Evolutionary conservation across 2,329 filamentous ascomycete species (phyloP).

Genomic region (Nannizzia gypsea): DNA sequence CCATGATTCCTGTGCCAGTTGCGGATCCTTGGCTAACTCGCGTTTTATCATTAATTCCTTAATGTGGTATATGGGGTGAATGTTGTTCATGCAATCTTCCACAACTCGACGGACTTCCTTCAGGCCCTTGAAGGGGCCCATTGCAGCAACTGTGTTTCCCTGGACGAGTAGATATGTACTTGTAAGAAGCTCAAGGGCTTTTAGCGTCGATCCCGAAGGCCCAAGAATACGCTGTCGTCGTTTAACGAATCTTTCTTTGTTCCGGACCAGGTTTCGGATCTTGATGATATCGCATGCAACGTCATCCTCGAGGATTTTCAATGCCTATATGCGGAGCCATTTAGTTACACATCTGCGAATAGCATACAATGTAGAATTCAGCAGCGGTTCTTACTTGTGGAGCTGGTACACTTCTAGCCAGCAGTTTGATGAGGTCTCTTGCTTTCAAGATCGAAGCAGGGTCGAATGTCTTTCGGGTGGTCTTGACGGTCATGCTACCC

Average conservation of each 20-base stretch:
- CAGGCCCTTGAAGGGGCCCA: conserved; percentile 85
- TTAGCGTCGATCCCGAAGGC: conserved; percentile 81
- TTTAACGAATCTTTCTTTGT: conserved; percentile 94
- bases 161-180: conserved; percentile 89
- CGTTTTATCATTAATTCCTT: conserved; percentile 93
- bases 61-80: conserved; percentile 83
- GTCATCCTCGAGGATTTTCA: conserved; percentile 89
- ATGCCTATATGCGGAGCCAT: conserved; percentile 37
- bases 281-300: conserved; percentile 93
- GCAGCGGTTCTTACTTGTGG: conserved; percentile 47
- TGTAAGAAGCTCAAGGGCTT: conserved; percentile 85
- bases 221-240: conserved; percentile 84
- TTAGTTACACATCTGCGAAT: neutral
- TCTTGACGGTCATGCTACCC: conserved; percentile 93
- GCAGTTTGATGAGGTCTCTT: conserved; percentile 82
- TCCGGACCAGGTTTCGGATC: conserved; percentile 77
- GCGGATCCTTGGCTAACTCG: conserved; percentile 79
- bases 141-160: conserved; percentile 84
- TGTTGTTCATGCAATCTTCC: conserved; percentile 92
- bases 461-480: conserved; percentile 81
- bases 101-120: conserved; percentile 85
- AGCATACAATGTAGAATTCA: neutral
- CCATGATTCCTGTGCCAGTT: conserved; percentile 80
- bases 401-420: conserved; percentile 81
- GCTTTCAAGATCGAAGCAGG: conserved; percentile 88